Conservation (phyloP, 768 basidiomycete genomes). For the Coprinopsis marcescibilis region DNA sequence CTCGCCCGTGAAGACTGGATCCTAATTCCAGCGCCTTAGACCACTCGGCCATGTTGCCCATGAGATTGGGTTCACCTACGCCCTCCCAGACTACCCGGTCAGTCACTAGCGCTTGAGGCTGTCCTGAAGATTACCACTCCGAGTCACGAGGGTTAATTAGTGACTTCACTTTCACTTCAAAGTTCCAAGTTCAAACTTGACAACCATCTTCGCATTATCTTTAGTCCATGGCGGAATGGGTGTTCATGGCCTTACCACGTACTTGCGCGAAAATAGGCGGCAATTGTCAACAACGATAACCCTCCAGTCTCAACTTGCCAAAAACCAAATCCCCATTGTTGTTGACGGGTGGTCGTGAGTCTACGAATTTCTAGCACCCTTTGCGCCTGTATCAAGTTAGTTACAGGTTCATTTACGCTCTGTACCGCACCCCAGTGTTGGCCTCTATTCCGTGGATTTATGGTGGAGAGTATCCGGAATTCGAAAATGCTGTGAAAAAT, state of each 20-base stretch:
- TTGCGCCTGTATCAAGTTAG: not conserved
- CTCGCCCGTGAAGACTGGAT: constrained; percentile 11
- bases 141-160: too few relatives aligned
- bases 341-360: constrained; percentile 89
- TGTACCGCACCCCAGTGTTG: constrained; percentile 47
- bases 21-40: constrained; percentile 58
- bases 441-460: constrained; percentile 77
- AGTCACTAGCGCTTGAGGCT: too few relatives aligned
- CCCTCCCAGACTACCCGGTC: not conserved
- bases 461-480: constrained; percentile 71
- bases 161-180: too few relatives aligned
- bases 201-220: not conserved
- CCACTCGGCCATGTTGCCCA: constrained; percentile 54
- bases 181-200: too few relatives aligned
- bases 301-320: constrained; percentile 14
- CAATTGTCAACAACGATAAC: constrained; percentile 30
- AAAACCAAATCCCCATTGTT: constrained; percentile 43
- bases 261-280: constrained; percentile 44
- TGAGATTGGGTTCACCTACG: not conserved
- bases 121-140: too few relatives aligned
- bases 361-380: not conserved
- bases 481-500: constrained; percentile 39
- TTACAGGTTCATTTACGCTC: constrained; percentile 75
- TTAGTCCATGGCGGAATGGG: constrained; percentile 33
- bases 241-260: constrained; percentile 48